These are phyloP conservation scores for Letharia lupina DNA, from an alignment of 495 filamentous ascomycete genomes.

Conservation along the genomic window DNA sequence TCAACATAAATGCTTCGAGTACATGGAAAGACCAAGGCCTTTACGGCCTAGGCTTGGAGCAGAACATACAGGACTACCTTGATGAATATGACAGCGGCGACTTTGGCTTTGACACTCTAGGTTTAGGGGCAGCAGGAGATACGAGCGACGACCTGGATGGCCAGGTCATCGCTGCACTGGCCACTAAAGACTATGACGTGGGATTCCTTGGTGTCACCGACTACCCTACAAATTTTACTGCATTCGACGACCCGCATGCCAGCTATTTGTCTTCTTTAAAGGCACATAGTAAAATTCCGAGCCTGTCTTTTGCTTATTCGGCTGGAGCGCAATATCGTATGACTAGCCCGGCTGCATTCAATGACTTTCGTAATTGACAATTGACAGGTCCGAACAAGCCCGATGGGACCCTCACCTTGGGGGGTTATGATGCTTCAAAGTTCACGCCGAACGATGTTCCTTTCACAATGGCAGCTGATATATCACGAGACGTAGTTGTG, in stretches of 20 bases:
- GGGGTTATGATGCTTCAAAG: slow-evolving; percentile 48
- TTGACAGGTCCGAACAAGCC: slow-evolving; percentile 34
- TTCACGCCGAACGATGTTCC: slow-evolving; percentile 43
- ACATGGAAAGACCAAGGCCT: slow-evolving; percentile 40
- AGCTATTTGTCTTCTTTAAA: slow-evolving; percentile 45
- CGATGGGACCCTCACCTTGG: slow-evolving; percentile 47
- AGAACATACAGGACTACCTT: slow-evolving; percentile 38
- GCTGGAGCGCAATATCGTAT: slow-evolving; percentile 44
- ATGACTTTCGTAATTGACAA: not conserved
- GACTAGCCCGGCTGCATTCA: not conserved
- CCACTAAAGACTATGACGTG: slow-evolving; percentile 40
- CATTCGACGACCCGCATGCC: slow-evolving; percentile 38
- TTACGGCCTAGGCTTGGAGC: slow-evolving; percentile 36
- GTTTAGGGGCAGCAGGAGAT: slow-evolving; percentile 32
- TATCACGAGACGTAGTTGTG: slow-evolving; percentile 45
- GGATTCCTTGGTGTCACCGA: slow-evolving; percentile 44
- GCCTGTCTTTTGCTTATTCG: slow-evolving; percentile 47
- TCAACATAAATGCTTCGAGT: slow-evolving; percentile 40
- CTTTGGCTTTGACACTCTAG: slow-evolving; percentile 45
- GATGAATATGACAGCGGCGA: slow-evolving; percentile 35
- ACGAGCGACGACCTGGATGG: slow-evolving; percentile 36
- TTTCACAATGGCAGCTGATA: slow-evolving; percentile 43
- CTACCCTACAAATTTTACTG: slow-evolving; percentile 43
- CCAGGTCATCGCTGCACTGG: slow-evolving; percentile 42
- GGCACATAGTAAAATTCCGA: slow-evolving; percentile 38